Evolutionary conservation across 345 rosid species (phyloP).

Genomic region (Heritiera fomes): DNA sequence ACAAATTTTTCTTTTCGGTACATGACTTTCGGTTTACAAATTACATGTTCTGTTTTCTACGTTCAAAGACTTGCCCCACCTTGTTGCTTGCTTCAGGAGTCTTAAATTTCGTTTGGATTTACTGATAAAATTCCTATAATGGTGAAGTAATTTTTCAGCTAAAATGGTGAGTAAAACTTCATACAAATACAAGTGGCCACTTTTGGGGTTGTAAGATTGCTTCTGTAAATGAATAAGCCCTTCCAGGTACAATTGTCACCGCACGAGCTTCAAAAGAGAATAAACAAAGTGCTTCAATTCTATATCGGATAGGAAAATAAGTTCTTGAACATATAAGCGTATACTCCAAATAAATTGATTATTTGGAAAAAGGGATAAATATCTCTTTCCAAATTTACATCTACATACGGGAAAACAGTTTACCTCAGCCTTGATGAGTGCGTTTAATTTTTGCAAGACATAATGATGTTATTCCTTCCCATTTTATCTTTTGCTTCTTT

Average conservation of each 20-base stretch:
- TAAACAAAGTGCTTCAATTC: no score
- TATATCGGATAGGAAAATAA: no score
- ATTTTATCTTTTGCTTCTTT: background rate
- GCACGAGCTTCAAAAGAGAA: no score
- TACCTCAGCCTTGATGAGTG: background rate
- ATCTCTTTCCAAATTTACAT: background rate
- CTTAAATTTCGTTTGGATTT: background rate
- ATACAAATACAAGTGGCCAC: background rate
- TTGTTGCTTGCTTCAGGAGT: background rate
- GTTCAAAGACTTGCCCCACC: background rate
- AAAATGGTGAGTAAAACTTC: background rate
- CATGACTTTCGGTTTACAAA: background rate
- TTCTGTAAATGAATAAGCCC: background rate
- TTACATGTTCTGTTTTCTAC: background rate
- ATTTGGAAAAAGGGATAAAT: background rate
- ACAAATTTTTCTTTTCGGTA: no score
- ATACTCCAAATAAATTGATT: no score
- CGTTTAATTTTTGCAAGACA: background rate
- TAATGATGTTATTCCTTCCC: background rate
- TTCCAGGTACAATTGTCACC: background rate
- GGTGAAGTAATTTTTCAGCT: background rate
- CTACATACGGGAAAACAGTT: background rate
- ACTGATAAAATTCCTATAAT: background rate
- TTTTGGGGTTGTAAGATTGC: background rate
- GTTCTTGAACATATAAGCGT: no score